Percentiles rank a stretch among this genome's conserved stretches.
Conservation (phyloP, 306 rosid genomes). For the Cicer judaicum region DNA sequence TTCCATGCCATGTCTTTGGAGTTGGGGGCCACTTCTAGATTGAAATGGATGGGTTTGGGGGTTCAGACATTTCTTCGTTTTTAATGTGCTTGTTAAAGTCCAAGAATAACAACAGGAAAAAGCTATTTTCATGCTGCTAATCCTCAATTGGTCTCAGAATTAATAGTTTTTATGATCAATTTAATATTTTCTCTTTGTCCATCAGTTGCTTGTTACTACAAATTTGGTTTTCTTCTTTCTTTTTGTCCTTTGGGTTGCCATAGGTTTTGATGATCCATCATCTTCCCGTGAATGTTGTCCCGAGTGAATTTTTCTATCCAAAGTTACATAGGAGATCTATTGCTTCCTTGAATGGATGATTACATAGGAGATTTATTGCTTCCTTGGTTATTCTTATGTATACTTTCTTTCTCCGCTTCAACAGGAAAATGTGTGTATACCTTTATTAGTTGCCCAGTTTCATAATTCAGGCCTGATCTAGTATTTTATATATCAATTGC, state of each 20-base stretch:
- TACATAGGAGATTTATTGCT: conserved; percentile 13
- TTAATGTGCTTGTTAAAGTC: conserved; percentile 32
- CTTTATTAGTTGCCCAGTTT: conserved; percentile 18
- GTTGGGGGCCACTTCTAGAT: conserved; percentile 29
- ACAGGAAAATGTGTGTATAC: too few species aligned
- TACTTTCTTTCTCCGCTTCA: conserved; percentile 14
- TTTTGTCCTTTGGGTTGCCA: conserved; percentile 2
- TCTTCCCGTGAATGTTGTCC: conserved; percentile 26
- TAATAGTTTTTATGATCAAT: conserved; percentile 18
- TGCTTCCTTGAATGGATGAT: conserved; percentile 32
- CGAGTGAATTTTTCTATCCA: conserved; percentile 19
- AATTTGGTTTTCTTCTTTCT: neutral
- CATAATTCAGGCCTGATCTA: conserved; percentile 31
- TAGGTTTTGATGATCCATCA: conserved; percentile 7
- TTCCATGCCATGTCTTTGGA: conserved; percentile 34
- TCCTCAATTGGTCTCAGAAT: conserved; percentile 30
- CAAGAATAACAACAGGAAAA: neutral
- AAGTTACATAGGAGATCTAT: conserved; percentile 17
- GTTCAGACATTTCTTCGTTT: conserved; percentile 22
- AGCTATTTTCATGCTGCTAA: conserved; percentile 33
- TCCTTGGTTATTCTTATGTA: conserved; percentile 29
- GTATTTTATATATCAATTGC: conserved; percentile 41
- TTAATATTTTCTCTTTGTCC: conserved; percentile 23
- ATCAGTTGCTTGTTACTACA: neutral
- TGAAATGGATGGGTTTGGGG: conserved; percentile 33